A percentile compares a stretch with the other conserved stretches of the same genome.
These are phyloP conservation scores for Saussurea involucrata DNA, from an alignment of 129 eudicot species.

Conservation along the genomic window DNA sequence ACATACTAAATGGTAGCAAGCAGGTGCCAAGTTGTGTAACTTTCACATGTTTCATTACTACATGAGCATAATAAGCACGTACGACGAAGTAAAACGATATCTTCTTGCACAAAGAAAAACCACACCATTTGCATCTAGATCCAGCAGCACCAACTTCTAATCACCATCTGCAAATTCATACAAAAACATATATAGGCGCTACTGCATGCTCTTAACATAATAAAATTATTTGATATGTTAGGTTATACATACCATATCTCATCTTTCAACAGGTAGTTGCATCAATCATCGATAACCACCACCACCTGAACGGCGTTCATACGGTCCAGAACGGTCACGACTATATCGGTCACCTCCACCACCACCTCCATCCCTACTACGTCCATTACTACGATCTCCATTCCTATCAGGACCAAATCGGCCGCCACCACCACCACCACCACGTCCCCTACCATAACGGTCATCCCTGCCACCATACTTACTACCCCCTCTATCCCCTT, in stretches of 20 bases:
- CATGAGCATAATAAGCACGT: constrained; percentile 35
- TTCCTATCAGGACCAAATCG: constrained; percentile 79
- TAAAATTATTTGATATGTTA: not conserved
- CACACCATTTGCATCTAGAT: constrained; percentile 33
- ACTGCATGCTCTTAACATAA: not conserved
- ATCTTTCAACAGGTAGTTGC: constrained; percentile 9
- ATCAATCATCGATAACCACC: constrained; percentile 50
- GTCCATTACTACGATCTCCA: constrained; percentile 81
- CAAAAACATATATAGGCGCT: not conserved
- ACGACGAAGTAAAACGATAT: constrained; percentile 40
- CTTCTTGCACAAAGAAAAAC: constrained; percentile 31
- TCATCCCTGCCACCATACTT: constrained; percentile 73
- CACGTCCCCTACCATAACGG: constrained; percentile 69
- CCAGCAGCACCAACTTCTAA: constrained; percentile 22
- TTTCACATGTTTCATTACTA: constrained; percentile 50
- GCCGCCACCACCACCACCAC: constrained; percentile 72
- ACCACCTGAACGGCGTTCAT: constrained; percentile 74
- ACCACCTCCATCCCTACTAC: constrained; percentile 75
- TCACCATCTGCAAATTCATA: constrained; percentile 41
- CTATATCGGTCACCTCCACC: constrained; percentile 71
- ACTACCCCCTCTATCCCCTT: constrained; percentile 71
- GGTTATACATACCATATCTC: constrained; percentile 13
- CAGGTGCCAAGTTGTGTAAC: constrained; percentile 54
- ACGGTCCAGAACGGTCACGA: constrained; percentile 97
- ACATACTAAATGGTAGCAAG: constrained; percentile 52